Percentiles rank a stretch among this genome's conserved stretches.
Conservation (phyloP, 192 early-diverging fungal species). For the Kickxella alabastrina region DNA sequence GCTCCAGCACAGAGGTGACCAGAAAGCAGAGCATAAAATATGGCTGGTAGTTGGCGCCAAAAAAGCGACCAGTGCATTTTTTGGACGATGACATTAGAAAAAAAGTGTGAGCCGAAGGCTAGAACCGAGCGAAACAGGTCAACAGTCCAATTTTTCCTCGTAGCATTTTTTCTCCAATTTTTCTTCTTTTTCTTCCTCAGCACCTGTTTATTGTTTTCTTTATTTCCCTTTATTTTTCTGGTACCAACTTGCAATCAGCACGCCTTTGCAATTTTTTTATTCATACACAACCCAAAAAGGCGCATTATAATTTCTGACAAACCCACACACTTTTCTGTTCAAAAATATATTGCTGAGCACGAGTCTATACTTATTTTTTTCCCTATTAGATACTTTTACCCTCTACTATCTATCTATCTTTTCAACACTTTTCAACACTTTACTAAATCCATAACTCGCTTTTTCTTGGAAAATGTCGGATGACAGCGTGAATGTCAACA, state of each 20-base stretch:
- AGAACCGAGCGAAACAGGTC: too few species aligned
- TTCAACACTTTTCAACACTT: conserved; percentile 3
- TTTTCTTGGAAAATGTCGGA: conserved; percentile 33
- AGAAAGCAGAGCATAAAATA: too few species aligned
- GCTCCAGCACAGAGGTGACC: too few species aligned
- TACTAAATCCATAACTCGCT: neutral
- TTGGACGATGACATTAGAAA: neutral
- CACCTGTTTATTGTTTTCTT: neutral
- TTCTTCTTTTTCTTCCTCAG: neutral
- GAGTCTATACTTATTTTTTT: neutral
- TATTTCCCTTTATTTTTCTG: neutral
- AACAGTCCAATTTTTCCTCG: neutral
- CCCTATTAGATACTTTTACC: conserved; percentile 1
- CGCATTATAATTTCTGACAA: too few species aligned
- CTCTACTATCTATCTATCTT: neutral
- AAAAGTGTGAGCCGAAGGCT: too few species aligned
- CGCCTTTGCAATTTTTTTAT: neutral
- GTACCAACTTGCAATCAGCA: neutral
- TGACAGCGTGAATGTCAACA: conserved; percentile 48
- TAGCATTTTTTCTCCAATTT: neutral
- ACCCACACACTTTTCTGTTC: too few species aligned
- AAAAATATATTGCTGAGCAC: too few species aligned
- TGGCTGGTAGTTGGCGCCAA: too few species aligned
- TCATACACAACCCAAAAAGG: neutral
- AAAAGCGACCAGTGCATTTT: too few species aligned